These are phyloP conservation scores for Talaromyces borbonicus DNA, from an alignment of 495 filamentous ascomycete species.

Conservation along the genomic window DNA sequence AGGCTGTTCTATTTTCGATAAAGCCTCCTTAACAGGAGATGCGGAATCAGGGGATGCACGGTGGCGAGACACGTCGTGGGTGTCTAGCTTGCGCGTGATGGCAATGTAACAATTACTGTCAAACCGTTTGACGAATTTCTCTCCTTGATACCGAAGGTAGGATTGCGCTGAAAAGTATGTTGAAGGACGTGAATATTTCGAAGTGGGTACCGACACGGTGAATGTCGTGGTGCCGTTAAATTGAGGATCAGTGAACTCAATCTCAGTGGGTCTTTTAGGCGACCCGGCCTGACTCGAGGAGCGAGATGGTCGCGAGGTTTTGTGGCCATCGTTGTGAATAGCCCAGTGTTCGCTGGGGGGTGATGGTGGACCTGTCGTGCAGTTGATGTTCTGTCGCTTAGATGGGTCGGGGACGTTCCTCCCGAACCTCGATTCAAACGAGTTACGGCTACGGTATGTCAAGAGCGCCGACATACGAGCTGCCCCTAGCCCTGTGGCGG, in stretches of 20 bases:
- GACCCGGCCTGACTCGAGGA: conserved; percentile 28
- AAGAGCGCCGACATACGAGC: conserved; percentile 94
- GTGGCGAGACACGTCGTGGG: conserved; percentile 80
- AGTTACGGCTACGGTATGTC: conserved; percentile 92
- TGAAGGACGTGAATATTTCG: conserved; percentile 33
- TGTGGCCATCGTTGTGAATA: conserved; percentile 94
- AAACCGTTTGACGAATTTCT: conserved; percentile 94
- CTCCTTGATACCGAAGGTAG: conserved; percentile 94
- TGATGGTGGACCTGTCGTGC: conserved; percentile 48
- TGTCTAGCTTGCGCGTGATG: conserved; percentile 97
- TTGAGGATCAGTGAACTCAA: conserved; percentile 59
- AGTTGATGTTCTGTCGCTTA: conserved; percentile 68
- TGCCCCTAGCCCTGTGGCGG: conserved; percentile 76
- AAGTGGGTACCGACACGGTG: conserved; percentile 21
- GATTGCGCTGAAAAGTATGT: conserved; percentile 97
- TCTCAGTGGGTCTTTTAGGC: conserved; percentile 16
- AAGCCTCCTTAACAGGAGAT: conserved; percentile 54
- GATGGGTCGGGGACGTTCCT: conserved; percentile 83
- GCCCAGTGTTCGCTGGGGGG: conserved; percentile 79
- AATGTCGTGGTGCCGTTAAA: conserved; percentile 59
- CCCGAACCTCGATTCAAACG: conserved; percentile 91
- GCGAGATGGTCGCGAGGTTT: conserved; percentile 33
- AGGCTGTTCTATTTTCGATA: conserved; percentile 78
- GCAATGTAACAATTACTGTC: conserved; percentile 99
- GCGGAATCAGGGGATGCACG: conserved; percentile 37